phyloP scores from a whole-genome alignment of 1,139 yeast genomes.

The Pichia sp. region DNA sequence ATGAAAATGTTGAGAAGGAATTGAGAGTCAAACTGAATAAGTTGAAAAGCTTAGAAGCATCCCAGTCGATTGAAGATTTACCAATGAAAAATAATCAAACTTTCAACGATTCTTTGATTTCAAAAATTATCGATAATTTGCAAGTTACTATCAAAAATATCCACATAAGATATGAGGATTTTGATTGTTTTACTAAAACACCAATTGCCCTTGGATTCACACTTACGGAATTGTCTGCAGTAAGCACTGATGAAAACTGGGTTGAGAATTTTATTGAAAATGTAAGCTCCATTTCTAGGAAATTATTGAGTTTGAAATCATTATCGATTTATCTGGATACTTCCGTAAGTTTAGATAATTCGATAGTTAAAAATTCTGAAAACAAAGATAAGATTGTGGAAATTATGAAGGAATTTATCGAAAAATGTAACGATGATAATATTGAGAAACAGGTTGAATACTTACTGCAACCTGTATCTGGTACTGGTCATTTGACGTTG shows the following conservation, averaged over 20 bases:
- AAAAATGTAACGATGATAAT: slow-evolving; percentile 24
- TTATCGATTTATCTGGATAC: slow-evolving; percentile 86
- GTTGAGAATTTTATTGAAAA: slow-evolving; percentile 75
- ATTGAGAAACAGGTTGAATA: slow-evolving; percentile 38
- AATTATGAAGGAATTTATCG: slow-evolving; percentile 30
- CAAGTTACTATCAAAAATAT: slow-evolving; percentile 91
- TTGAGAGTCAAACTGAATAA: slow-evolving; percentile 58
- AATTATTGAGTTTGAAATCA: slow-evolving; percentile 66
- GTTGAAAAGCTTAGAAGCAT: slow-evolving; percentile 59
- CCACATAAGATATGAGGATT: slow-evolving; percentile 88
- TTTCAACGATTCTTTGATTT: slow-evolving; percentile 78
- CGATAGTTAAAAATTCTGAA: slow-evolving; percentile 32
- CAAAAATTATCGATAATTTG: slow-evolving; percentile 86
- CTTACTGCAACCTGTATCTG: slow-evolving; percentile 81
- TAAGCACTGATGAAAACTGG: slow-evolving; percentile 85
- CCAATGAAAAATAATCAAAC: slow-evolving; percentile 47
- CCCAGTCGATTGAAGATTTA: slow-evolving; percentile 19
- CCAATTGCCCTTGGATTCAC: slow-evolving; percentile 85
- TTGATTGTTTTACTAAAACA: slow-evolving; percentile 46
- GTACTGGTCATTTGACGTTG: slow-evolving; percentile 73
- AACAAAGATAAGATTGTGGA: slow-evolving; percentile 37
- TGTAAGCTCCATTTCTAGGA: slow-evolving; percentile 60
- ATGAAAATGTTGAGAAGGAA: slow-evolving; percentile 60
- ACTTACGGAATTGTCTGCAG: slow-evolving; percentile 80
- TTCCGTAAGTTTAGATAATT: slow-evolving; percentile 30